A percentile compares a stretch with the other conserved stretches of the same genome.
Evolutionary conservation across 1,284 basidiomycete species (phyloP).

Genomic region (Tausonia pullulans): DNA sequence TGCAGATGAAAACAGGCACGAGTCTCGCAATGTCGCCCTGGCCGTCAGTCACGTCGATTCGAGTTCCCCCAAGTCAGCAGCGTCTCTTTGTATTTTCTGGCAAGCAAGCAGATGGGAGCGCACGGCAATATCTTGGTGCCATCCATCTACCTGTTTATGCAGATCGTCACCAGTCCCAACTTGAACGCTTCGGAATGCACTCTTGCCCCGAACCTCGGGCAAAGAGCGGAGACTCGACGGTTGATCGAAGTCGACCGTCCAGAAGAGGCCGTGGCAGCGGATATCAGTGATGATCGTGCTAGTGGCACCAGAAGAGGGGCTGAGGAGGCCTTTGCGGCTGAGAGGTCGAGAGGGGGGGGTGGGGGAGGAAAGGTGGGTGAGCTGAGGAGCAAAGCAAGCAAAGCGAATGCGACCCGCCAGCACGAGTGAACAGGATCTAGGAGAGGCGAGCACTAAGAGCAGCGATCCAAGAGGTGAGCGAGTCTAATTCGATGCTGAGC

Average conservation of each 20-base stretch:
- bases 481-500: conserved; percentile 1
- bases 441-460: background rate
- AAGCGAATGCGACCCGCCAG: no score
- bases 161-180: conserved; percentile 24
- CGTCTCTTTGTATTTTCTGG: no score
- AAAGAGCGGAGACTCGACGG: conserved; percentile 13
- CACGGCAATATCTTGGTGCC: conserved; percentile 22
- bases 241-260: conserved; percentile 21
- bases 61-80: no score
- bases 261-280: background rate
- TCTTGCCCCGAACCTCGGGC: conserved; percentile 21
- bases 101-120: conserved; percentile 7
- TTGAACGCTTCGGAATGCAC: conserved; percentile 23
- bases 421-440: no score
- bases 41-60: background rate
- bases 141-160: conserved; percentile 23
- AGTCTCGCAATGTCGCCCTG: background rate
- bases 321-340: conserved; percentile 4
- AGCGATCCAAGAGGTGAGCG: background rate
- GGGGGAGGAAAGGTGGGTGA: no score
- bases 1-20: background rate
- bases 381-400: no score
- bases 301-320: background rate
- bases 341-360: no score
- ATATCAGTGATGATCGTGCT: background rate